phyloP scores from a whole-genome alignment of 176 grass and related monocot species.

The Lolium rigidum region DNA sequence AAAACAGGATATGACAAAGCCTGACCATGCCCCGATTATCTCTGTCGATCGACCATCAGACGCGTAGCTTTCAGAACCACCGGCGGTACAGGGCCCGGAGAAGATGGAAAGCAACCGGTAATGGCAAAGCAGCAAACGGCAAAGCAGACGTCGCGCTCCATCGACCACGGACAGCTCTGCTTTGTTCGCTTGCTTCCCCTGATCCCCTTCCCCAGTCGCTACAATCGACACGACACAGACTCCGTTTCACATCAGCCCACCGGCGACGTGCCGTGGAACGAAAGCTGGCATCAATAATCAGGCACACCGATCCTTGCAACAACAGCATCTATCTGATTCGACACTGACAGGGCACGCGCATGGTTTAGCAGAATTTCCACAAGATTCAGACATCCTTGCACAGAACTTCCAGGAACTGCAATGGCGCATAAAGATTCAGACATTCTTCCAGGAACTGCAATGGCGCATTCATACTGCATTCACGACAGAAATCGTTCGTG shows the following conservation, averaged over 20 bases:
- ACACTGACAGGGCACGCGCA: not conserved
- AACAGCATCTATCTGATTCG: not conserved
- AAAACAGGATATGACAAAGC: not conserved
- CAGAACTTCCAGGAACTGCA: not conserved
- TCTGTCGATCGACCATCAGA: not conserved
- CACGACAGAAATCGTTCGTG: conserved; percentile 10
- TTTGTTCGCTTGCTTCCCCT: not conserved
- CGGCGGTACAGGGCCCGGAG: too few species aligned
- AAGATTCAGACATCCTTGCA: conserved; percentile 19
- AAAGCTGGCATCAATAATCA: not conserved
- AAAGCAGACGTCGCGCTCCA: conserved; percentile 2
- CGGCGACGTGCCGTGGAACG: not conserved
- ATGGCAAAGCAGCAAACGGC: not conserved
- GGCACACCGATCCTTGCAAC: too few species aligned
- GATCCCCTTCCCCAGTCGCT: not conserved
- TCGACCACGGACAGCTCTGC: not conserved
- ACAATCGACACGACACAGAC: not conserved
- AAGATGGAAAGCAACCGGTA: too few species aligned
- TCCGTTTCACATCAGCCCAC: not conserved
- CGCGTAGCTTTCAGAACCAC: not conserved
- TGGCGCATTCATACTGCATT: not conserved
- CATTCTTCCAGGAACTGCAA: not conserved
- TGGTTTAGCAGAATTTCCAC: not conserved
- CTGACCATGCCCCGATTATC: not conserved
- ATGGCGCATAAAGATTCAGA: conserved; percentile 4